Conservation (phyloP, 306 rosid genomes). For the Canavalia gladiata region DNA sequence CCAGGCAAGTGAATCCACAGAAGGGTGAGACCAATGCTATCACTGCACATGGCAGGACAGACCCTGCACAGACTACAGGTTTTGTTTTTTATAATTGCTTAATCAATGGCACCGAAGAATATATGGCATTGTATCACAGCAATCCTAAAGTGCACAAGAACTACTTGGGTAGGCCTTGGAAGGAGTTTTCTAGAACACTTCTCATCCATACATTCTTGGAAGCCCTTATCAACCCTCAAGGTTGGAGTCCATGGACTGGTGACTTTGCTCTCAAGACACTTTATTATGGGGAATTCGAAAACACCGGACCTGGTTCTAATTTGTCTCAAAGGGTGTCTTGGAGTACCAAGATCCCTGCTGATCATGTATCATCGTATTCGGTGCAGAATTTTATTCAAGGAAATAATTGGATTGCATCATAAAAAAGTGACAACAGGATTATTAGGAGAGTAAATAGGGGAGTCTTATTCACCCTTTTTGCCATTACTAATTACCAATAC, state of each 20-base stretch:
- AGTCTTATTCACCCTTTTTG: slow-evolving; percentile 7
- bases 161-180: slow-evolving; percentile 98
- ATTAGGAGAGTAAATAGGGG: background rate
- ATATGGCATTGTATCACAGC: slow-evolving; percentile 64
- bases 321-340: slow-evolving; percentile 63
- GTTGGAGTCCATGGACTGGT: slow-evolving; percentile 86
- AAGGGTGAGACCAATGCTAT: slow-evolving; percentile 73
- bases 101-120: slow-evolving; percentile 81
- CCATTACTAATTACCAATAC: slow-evolving; percentile 2
- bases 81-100: slow-evolving; percentile 77
- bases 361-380: slow-evolving; percentile 65
- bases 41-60: slow-evolving; percentile 88
- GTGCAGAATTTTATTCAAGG: slow-evolving; percentile 88
- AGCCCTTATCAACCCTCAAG: slow-evolving; percentile 58
- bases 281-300: slow-evolving; percentile 77
- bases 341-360: slow-evolving; percentile 69
- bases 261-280: slow-evolving; percentile 75
- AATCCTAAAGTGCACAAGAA: slow-evolving; percentile 80
- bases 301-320: slow-evolving; percentile 64
- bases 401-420: slow-evolving; percentile 67
- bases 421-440: background rate
- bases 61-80: slow-evolving; percentile 84
- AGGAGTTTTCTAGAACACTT: slow-evolving; percentile 80
- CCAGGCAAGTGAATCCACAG: slow-evolving; percentile 67
- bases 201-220: slow-evolving; percentile 63